Percentiles rank a stretch among this genome's conserved stretches.
Evolutionary conservation across 2,329 filamentous ascomycete species (phyloP).

Genomic region (Sporothrix brunneoviolacea): DNA sequence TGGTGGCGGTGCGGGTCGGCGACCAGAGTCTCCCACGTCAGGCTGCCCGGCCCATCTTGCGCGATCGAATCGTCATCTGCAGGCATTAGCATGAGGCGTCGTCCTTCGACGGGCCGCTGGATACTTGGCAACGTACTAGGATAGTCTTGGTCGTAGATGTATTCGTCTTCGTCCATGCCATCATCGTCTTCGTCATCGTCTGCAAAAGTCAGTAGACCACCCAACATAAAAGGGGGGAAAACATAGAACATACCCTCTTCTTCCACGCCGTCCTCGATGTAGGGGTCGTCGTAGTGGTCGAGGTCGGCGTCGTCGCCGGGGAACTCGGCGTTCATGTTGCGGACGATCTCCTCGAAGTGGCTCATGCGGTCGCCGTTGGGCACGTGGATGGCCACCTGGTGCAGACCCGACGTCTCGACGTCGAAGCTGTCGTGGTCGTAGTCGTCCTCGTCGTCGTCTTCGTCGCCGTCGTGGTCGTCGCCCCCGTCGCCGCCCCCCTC

Average conservation of each 20-base stretch:
- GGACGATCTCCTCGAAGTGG: slow-evolving; percentile 29
- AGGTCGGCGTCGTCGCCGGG: slow-evolving; percentile 40
- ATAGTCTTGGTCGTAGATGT: slow-evolving; percentile 54
- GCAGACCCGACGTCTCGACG: background rate
- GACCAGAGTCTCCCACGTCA: slow-evolving; percentile 53
- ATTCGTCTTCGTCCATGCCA: slow-evolving; percentile 62
- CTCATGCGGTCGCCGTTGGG: slow-evolving; percentile 48
- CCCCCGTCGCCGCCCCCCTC: slow-evolving; percentile 46
- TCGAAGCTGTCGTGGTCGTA: slow-evolving; percentile 15
- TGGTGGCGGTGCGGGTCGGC: slow-evolving; percentile 42
- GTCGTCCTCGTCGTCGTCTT: slow-evolving; percentile 35
- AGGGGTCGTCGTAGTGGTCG: slow-evolving; percentile 45
- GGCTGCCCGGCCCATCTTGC: slow-evolving; percentile 34
- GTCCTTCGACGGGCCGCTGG: too few relatives aligned
- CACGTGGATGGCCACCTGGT: slow-evolving; percentile 36
- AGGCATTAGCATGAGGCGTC: too few relatives aligned
- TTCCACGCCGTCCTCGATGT: slow-evolving; percentile 49
- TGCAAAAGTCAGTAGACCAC: too few relatives aligned
- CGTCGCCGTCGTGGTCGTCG: slow-evolving; percentile 51
- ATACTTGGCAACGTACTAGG: too few relatives aligned
- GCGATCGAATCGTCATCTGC: slow-evolving; percentile 40
- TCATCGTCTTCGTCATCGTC: slow-evolving; percentile 63
- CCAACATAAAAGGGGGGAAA: too few relatives aligned
- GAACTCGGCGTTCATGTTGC: slow-evolving; percentile 10
- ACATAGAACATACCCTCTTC: too few relatives aligned